Evolutionary conservation across 2,329 filamentous ascomycete genomes (phyloP).

Genomic region (Mycogone perniciosa): DNA sequence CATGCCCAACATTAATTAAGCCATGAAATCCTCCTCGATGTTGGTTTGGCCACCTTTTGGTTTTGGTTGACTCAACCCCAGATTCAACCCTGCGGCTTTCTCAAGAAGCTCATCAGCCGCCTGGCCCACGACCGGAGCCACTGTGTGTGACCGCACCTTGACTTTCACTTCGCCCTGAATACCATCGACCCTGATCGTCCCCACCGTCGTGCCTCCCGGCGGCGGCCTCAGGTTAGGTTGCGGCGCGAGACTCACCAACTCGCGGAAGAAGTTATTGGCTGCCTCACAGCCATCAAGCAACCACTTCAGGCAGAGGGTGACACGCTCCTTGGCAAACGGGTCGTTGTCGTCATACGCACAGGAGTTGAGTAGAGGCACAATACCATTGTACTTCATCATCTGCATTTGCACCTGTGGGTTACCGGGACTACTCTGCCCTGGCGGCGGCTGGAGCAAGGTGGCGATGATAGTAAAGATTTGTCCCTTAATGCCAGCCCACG

Average conservation of each 20-base stretch:
- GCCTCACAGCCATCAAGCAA: conserved; percentile 68
- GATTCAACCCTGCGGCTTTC: conserved; percentile 36
- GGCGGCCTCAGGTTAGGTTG: conserved; percentile 32
- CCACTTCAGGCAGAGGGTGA: conserved; percentile 83
- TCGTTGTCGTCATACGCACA: conserved; percentile 90
- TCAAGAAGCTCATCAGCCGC: conserved; percentile 34
- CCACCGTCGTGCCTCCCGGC: conserved; percentile 30
- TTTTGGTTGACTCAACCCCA: conserved; percentile 20
- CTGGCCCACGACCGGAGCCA: conserved; percentile 17
- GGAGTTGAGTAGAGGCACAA: conserved; percentile 82
- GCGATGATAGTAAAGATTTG: conserved; percentile 87
- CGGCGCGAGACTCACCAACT: conserved; percentile 46
- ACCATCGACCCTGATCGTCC: conserved; percentile 48
- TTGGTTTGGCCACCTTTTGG: conserved; percentile 17
- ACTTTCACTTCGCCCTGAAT: conserved; percentile 52
- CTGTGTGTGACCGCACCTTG: conserved; percentile 37
- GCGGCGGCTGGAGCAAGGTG: conserved; percentile 78
- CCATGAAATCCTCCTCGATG: conserved; percentile 42
- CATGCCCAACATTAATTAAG: conserved; percentile 16
- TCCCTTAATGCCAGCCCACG: conserved; percentile 76
- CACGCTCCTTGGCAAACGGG: conserved; percentile 87
- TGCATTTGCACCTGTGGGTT: conserved; percentile 78
- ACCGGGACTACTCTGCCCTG: conserved; percentile 51
- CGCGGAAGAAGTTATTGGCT: conserved; percentile 64
- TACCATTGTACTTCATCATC: conserved; percentile 76